Evolutionary conservation across 73 alveolate genomes (phyloP).

Genomic region (Strombidium stylifer): DNA sequence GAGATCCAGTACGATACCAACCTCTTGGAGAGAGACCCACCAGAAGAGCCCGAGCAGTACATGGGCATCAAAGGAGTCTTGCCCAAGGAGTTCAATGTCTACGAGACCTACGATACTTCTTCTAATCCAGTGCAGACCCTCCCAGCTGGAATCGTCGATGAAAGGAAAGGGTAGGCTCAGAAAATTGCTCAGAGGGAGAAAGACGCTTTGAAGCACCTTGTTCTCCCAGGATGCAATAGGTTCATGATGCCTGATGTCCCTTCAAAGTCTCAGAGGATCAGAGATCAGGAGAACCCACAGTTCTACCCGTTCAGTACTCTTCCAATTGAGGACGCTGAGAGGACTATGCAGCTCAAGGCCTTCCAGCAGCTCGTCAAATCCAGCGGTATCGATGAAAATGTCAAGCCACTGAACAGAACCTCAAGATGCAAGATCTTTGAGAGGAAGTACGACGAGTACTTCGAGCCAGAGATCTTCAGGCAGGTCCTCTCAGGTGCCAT

Average conservation of each 20-base stretch:
- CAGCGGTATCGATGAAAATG: constrained; percentile 52
- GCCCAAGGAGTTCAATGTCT: not conserved
- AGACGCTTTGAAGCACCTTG: constrained; percentile 21
- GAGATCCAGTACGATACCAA: not conserved
- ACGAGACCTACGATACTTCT: constrained; percentile 13
- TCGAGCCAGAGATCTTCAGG: constrained; percentile 49
- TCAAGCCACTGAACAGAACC: not conserved
- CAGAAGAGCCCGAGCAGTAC: not conserved
- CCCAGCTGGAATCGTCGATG: not conserved
- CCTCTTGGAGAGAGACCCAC: not conserved
- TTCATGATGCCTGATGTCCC: constrained; percentile 83
- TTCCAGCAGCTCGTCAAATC: constrained; percentile 65
- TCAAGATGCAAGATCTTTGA: constrained; percentile 69
- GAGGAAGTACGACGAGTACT: constrained; percentile 71
- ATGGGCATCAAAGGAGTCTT: not conserved
- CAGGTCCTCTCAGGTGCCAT: constrained; percentile 64
- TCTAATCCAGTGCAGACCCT: not conserved
- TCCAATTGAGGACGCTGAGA: constrained; percentile 76
- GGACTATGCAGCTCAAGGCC: constrained; percentile 55
- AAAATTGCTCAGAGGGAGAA: constrained; percentile 24
- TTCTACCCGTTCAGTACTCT: constrained; percentile 77
- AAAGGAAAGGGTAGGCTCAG: constrained; percentile 35
- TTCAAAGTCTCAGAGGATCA: constrained; percentile 58
- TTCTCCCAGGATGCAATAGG: constrained; percentile 82
- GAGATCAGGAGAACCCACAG: constrained; percentile 73